Evolutionary conservation across 805 yeast species (phyloP), one percentile per base, ranked within the genome.

Genomic region (Teunomyces pallodes): DNA sequence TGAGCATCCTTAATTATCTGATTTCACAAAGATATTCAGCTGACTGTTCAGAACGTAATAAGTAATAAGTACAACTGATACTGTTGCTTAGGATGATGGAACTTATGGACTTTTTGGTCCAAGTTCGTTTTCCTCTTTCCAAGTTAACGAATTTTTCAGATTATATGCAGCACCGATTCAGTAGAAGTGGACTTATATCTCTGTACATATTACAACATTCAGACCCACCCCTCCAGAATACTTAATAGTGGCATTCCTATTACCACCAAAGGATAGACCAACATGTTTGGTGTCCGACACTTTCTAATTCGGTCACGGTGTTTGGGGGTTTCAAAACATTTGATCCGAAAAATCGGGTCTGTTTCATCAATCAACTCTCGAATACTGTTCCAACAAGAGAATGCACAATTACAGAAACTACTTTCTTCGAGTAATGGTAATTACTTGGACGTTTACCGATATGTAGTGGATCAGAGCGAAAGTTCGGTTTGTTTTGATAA

Each of bases 401-500:
- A 43, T 29, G 41, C 7, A 26, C 41, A 28, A 2, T 33, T 41
- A 41, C 27, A 26, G 29, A 16, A 29, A 30, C 14, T 28, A 12
- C 20, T 41, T 13, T 13, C 14, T 7, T 41, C 43, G 8, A 28
- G 29, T 17, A 24, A 39, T n/a, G 16, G 16, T n/a, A 24, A 39
- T n/a, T 35, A 43, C 35, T 9, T 17, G 14, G 36, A 47, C 13
- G 26, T 46, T 6, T 54, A 46, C 43, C 38, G 43, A 27, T 47
- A 45, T 33, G 43, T 54, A 9, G 38, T 47, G 12, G 32, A 43
- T 13, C 49, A 48, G n/a, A n/a, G 33, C 13, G 24, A 32, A 12
- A 30, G 45, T 2, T 40, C 36, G 12, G 27, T 27, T 24, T 17
- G n/a, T 14, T 43, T 61, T 9, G 48, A 53, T 16, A 16, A 50